Evolutionary conservation across 139 green algal species (phyloP).

Genomic region (Chlorella sp.): DNA sequence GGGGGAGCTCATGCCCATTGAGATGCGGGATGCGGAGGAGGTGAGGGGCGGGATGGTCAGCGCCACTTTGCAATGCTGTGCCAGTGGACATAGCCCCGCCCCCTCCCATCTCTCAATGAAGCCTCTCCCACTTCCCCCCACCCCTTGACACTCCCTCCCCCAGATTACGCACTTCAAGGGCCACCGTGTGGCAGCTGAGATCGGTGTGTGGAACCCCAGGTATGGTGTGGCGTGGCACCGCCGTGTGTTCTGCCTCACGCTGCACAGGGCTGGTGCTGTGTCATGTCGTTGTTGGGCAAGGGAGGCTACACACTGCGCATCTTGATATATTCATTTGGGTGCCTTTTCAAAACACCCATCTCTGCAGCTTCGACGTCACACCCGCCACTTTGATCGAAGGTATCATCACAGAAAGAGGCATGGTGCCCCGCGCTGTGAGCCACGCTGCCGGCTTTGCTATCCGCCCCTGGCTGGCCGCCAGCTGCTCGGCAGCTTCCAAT

Average conservation of each 20-base stretch:
- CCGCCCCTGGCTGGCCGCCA: conserved; percentile 53
- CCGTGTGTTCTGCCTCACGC: too few relatives aligned
- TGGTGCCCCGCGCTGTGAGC: conserved; percentile 64
- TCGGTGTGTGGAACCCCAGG: conserved; percentile 92
- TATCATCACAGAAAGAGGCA: conserved; percentile 96
- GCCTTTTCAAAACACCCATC: not conserved
- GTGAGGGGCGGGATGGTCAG: not conserved
- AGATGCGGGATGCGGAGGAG: conserved; percentile 76
- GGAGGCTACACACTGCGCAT: too few relatives aligned
- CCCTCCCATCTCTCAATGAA: too few relatives aligned
- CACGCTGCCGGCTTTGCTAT: conserved; percentile 58
- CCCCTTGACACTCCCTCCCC: not conserved
- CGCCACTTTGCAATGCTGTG: not conserved
- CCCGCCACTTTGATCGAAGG: conserved; percentile 85
- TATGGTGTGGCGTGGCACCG: conserved; percentile 83
- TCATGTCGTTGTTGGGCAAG: too few relatives aligned
- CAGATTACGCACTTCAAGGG: conserved; percentile 83
- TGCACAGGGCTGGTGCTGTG: too few relatives aligned
- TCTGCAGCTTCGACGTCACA: conserved; percentile 39
- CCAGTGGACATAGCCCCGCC: not conserved
- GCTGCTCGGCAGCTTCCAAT: not conserved
- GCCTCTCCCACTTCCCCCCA: not conserved
- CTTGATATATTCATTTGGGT: too few relatives aligned
- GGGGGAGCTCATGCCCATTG: conserved; percentile 85
- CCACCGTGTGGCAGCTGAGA: conserved; percentile 74